These are phyloP conservation scores for Hypoxylon sp. DNA, from an alignment of 2,329 filamentous ascomycete genomes.

Conservation along the genomic window DNA sequence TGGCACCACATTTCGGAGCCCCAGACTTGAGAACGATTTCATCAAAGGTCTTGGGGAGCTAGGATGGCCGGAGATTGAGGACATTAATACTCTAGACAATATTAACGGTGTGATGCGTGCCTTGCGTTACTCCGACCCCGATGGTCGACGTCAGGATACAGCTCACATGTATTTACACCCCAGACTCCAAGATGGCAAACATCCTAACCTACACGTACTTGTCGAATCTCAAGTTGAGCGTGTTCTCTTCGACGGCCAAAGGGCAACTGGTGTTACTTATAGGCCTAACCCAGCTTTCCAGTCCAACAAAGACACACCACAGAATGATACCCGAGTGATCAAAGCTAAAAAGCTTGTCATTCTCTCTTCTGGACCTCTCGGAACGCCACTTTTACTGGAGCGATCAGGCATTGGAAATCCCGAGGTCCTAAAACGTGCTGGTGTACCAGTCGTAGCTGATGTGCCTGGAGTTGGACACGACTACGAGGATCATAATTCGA, in stretches of 20 bases:
- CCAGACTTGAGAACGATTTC: conserved; percentile 63
- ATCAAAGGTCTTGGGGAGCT: conserved; percentile 63
- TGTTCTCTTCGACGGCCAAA: conserved; percentile 40
- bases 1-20: conserved; percentile 62
- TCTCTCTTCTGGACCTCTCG: conserved; percentile 58
- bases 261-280: conserved; percentile 38
- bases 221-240: conserved; percentile 64
- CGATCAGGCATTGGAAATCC: conserved; percentile 66
- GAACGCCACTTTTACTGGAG: conserved; percentile 65
- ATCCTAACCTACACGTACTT: conserved; percentile 68
- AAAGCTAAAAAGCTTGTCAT: conserved; percentile 65
- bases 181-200: conserved; percentile 59
- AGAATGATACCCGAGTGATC: conserved; percentile 42
- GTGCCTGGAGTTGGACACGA: conserved; percentile 64
- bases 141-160: conserved; percentile 66
- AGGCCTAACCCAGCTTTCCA: conserved; percentile 36
- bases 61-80: conserved; percentile 67
- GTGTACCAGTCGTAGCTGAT: conserved; percentile 55
- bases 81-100: conserved; percentile 67
- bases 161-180: conserved; percentile 68
- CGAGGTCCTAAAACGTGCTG: conserved; percentile 59
- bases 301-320: not conserved
- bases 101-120: conserved; percentile 47
- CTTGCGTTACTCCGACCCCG: conserved; percentile 49
- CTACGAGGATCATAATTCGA: conserved; percentile 66